These are phyloP conservation scores for Draba incana DNA, from an alignment of 345 rosid species.

Conservation along the genomic window DNA sequence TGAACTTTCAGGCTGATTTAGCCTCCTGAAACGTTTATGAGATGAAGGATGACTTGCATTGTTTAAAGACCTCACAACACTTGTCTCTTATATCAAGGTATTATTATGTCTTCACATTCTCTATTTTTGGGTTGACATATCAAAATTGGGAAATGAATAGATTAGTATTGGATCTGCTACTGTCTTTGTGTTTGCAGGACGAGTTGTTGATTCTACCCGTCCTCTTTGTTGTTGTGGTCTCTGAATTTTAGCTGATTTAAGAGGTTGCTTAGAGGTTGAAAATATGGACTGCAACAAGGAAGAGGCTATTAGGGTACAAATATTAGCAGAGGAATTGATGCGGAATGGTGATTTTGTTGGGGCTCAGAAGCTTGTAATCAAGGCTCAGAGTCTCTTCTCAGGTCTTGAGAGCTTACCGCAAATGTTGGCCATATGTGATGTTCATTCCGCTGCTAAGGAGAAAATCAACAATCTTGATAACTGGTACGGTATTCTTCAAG, in stretches of 20 bases:
- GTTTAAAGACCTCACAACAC: slow-evolving; percentile 3
- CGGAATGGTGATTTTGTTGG: slow-evolving; percentile 55
- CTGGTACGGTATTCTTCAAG: slow-evolving; percentile 88
- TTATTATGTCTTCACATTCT: neutral
- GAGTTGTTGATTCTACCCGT: neutral
- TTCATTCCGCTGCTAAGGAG: slow-evolving; percentile 62
- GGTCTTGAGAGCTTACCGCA: slow-evolving; percentile 67
- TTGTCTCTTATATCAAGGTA: slow-evolving; percentile 24
- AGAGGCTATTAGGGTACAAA: slow-evolving; percentile 75
- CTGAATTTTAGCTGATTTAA: neutral
- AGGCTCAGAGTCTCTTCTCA: slow-evolving; percentile 69
- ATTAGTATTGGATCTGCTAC: neutral
- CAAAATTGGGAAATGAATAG: neutral
- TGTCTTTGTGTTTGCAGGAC: slow-evolving; percentile 25
- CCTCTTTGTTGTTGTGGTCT: neutral
- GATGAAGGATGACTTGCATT: slow-evolving; percentile 5
- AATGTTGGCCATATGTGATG: slow-evolving; percentile 72
- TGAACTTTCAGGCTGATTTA: neutral
- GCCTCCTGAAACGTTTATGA: neutral
- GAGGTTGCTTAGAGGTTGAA: neutral
- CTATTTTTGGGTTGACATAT: neutral
- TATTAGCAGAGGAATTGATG: slow-evolving; percentile 69
- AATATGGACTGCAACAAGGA: slow-evolving; percentile 89
- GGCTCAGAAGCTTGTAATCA: slow-evolving; percentile 59
- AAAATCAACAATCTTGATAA: slow-evolving; percentile 64